Evolutionary conservation across 139 green algal genomes (phyloP).

Genomic region (Auxenochlorella pyrenoidosa): DNA sequence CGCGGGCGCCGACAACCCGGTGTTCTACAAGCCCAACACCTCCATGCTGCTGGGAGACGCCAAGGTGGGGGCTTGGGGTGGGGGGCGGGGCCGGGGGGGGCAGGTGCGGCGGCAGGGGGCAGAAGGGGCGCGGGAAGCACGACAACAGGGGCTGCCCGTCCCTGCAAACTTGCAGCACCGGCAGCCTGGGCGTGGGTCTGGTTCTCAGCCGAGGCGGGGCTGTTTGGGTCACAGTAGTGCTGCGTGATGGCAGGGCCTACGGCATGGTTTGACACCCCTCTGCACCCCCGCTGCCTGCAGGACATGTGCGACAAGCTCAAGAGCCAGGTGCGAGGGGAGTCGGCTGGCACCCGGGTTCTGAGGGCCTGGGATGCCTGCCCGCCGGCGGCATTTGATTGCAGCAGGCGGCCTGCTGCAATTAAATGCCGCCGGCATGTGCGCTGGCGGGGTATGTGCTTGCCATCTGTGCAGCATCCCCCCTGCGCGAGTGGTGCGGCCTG

Average conservation of each 20-base stretch:
- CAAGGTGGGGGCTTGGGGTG: constrained; percentile 43
- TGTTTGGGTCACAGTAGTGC: neutral
- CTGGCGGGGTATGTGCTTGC: no score
- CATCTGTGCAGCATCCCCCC: no score
- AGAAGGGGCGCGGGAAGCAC: neutral
- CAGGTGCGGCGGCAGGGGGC: neutral
- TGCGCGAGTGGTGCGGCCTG: no score
- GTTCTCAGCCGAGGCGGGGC: no score
- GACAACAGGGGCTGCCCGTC: no score
- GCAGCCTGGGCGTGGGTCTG: no score
- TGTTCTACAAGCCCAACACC: constrained; percentile 89
- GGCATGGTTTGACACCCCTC: no score
- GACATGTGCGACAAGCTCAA: constrained; percentile 62
- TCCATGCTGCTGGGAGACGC: constrained; percentile 88
- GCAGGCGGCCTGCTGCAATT: no score
- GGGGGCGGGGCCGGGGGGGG: neutral
- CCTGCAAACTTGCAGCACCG: neutral
- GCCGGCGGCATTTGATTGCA: no score
- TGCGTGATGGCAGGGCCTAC: neutral
- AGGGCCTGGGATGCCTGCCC: no score
- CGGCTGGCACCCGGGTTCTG: no score
- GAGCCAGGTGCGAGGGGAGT: constrained; percentile 25
- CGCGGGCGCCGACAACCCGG: constrained; percentile 89
- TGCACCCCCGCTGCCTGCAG: neutral
- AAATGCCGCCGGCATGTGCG: no score